Conservation (phyloP, 768 basidiomycete genomes). For the Neoboletus subvelutipes region DNA sequence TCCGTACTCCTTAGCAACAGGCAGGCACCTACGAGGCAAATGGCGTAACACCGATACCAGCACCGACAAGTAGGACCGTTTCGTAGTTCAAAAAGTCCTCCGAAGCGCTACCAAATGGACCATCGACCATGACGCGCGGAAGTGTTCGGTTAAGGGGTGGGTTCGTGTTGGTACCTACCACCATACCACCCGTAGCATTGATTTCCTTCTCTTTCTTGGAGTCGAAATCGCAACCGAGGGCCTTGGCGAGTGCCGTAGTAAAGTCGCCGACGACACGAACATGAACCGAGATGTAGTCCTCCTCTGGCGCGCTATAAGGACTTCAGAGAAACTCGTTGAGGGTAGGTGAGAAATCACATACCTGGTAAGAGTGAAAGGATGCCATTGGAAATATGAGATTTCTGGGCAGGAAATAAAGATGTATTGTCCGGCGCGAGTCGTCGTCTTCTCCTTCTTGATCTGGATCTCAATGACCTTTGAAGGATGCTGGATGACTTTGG, state of each 20-base stretch:
- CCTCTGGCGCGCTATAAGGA: conserved; percentile 75
- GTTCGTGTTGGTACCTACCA: conserved; percentile 55
- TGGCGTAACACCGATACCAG: conserved; percentile 95
- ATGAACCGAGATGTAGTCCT: conserved; percentile 93
- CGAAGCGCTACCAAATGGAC: conserved; percentile 89
- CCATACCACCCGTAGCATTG: conserved; percentile 49
- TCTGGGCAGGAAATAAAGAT: conserved; percentile 91
- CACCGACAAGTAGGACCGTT: conserved; percentile 85
- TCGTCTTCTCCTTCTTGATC: conserved; percentile 94
- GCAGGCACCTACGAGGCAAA: conserved; percentile 77
- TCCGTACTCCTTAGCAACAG: not conserved
- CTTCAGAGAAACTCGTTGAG: not conserved
- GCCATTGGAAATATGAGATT: conserved; percentile 95
- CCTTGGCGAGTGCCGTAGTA: conserved; percentile 75
- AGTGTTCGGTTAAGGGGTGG: conserved; percentile 69
- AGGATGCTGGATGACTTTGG: conserved; percentile 94
- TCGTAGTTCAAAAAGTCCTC: conserved; percentile 93
- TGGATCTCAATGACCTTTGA: conserved; percentile 93
- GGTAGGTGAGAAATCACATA: conserved; percentile 1
- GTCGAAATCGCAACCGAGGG: conserved; percentile 82
- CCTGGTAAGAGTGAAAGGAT: conserved; percentile 94
- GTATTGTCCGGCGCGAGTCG: conserved; percentile 84
- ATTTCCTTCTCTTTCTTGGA: conserved; percentile 48
- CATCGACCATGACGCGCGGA: conserved; percentile 94
- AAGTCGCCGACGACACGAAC: conserved; percentile 93